phyloP scores from a whole-genome alignment of 306 rosid genomes.

The Trifolium repens region DNA sequence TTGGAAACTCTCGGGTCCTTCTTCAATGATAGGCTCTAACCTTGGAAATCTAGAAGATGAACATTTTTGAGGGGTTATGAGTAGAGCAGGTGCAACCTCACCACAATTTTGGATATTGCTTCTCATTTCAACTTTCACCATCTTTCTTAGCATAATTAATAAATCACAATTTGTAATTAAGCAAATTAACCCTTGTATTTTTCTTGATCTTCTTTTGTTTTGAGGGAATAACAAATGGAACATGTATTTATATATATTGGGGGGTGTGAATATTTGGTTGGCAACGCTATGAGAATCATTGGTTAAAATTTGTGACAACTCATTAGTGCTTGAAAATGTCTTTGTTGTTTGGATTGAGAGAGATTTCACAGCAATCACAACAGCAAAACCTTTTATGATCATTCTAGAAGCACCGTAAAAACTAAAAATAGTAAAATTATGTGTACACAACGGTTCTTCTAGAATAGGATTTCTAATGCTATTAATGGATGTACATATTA shows the following conservation, averaged over 20 bases:
- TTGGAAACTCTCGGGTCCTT: constrained; percentile 39
- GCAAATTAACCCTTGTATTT: not conserved
- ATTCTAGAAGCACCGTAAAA: not conserved
- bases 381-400: not conserved
- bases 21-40: constrained; percentile 74
- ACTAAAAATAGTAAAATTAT: not conserved
- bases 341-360: not conserved
- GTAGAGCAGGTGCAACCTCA: constrained; percentile 65
- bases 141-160: not conserved
- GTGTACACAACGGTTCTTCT: no score
- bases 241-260: constrained; percentile 5
- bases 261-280: not conserved
- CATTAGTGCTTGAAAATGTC: not conserved
- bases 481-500: no score
- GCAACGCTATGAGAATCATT: not conserved
- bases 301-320: not conserved
- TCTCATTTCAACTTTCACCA: constrained; percentile 44
- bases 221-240: not conserved
- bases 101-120: constrained; percentile 43
- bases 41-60: constrained; percentile 39
- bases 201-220: not conserved
- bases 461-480: no score
- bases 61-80: constrained; percentile 42
- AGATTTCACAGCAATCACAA: not conserved
- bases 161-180: not conserved